phyloP scores from a whole-genome alignment of 108 stramenopile species.

The Cylindrotheca closterium region DNA sequence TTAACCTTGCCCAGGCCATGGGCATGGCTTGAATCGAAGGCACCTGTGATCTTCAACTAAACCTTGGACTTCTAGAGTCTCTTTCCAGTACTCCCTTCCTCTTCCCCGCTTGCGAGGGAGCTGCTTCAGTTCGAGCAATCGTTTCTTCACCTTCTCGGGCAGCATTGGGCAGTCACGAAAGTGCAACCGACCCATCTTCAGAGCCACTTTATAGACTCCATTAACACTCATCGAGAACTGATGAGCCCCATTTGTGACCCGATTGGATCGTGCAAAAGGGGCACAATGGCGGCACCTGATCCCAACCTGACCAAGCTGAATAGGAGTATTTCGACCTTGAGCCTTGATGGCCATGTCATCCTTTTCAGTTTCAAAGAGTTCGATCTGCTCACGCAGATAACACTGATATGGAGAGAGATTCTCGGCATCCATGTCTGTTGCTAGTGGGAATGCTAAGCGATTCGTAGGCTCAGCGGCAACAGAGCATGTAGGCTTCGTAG shows the following conservation, averaged over 20 bases:
- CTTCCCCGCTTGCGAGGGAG: not conserved
- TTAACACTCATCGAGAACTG: no score
- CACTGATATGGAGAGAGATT: constrained; percentile 34
- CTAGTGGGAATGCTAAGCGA: constrained; percentile 1
- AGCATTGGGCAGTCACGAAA: no score
- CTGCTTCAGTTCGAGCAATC: not conserved
- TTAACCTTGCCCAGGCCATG: no score
- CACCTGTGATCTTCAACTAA: not conserved
- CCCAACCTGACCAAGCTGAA: constrained; percentile 35
- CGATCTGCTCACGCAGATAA: constrained; percentile 40
- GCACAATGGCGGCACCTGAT: constrained; percentile 34
- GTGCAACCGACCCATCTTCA: no score
- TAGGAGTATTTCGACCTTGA: constrained; percentile 20
- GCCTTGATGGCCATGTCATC: constrained; percentile 12
- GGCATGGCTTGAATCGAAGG: not conserved
- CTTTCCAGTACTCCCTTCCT: not conserved
- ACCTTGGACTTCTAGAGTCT: not conserved
- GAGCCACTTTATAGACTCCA: not conserved
- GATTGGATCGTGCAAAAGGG: no score
- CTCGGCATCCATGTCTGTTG: constrained; percentile 22
- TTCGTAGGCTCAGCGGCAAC: not conserved
- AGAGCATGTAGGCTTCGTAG: no score
- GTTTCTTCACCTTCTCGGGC: no score
- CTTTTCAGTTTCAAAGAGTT: constrained; percentile 34
- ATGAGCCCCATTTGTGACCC: no score